phyloP scores from a whole-genome alignment of 768 basidiomycete genomes.

The Xerocomus brunneocitrinus region DNA sequence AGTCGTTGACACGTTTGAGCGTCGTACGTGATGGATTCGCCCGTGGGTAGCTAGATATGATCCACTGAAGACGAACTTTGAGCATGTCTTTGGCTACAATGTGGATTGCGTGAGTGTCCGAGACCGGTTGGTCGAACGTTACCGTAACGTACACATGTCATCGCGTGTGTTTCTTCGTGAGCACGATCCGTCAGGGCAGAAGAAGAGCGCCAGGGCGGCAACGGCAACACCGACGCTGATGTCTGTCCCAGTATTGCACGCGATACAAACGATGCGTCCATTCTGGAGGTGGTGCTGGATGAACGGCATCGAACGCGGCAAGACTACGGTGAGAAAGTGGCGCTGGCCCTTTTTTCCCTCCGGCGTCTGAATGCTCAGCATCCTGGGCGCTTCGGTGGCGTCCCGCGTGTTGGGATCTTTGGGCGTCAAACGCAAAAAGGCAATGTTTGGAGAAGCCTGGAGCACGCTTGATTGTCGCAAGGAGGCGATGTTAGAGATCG shows the following conservation, averaged over 20 bases:
- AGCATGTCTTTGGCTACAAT: slow-evolving; percentile 56
- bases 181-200: slow-evolving; percentile 47
- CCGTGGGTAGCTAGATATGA: slow-evolving; percentile 66
- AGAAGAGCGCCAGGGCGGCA: slow-evolving; percentile 53
- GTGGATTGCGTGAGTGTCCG: background rate
- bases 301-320: slow-evolving; percentile 49
- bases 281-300: slow-evolving; percentile 36
- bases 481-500: slow-evolving; percentile 35
- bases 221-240: slow-evolving; percentile 59
- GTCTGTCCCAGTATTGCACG: slow-evolving; percentile 58
- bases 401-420: background rate
- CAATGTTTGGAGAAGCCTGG: slow-evolving; percentile 1
- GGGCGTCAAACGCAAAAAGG: slow-evolving; percentile 17
- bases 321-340: slow-evolving; percentile 42
- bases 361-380: slow-evolving; percentile 26
- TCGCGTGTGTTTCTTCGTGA: slow-evolving; percentile 2
- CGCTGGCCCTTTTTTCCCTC: slow-evolving; percentile 53
- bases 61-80: slow-evolving; percentile 77
- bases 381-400: background rate
- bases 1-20: slow-evolving; percentile 75
- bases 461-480: slow-evolving; percentile 10
- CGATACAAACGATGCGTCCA: slow-evolving; percentile 41
- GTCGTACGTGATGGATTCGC: slow-evolving; percentile 84
- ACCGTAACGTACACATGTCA: slow-evolving; percentile 20
- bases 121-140: background rate